phyloP scores from a whole-genome alignment of 2,329 filamentous ascomycete genomes.

The Sphaerulina musiva region DNA sequence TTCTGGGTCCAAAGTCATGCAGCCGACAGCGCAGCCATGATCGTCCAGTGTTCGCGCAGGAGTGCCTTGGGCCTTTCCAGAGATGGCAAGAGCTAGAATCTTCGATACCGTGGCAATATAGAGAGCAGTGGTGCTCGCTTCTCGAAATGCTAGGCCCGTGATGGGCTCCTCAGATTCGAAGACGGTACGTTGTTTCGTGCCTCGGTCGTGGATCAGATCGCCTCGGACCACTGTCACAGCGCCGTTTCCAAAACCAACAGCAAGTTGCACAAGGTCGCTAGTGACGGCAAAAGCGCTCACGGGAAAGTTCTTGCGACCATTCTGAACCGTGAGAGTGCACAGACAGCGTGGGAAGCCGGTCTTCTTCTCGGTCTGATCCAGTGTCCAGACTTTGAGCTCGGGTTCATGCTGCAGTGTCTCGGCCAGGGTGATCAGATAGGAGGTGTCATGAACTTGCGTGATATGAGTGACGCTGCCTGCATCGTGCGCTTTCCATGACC shows the following conservation, averaged over 20 bases:
- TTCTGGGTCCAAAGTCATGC: slow-evolving; percentile 78
- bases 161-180: slow-evolving; percentile 96
- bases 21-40: slow-evolving; percentile 82
- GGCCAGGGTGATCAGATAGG: slow-evolving; percentile 74
- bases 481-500: slow-evolving; percentile 82
- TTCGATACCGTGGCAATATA: slow-evolving; percentile 88
- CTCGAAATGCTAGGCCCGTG: slow-evolving; percentile 76
- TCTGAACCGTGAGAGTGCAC: slow-evolving; percentile 78
- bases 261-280: slow-evolving; percentile 84
- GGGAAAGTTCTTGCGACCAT: slow-evolving; percentile 89
- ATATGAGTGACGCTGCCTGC: slow-evolving; percentile 77
- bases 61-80: slow-evolving; percentile 81
- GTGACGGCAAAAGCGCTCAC: slow-evolving; percentile 84
- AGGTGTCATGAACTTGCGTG: slow-evolving; percentile 82
- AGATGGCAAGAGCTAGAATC: slow-evolving; percentile 79
- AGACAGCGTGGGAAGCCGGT: slow-evolving; percentile 82
- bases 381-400: slow-evolving; percentile 90
- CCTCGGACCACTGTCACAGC: slow-evolving; percentile 88
- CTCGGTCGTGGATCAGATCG: slow-evolving; percentile 89
- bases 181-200: slow-evolving; percentile 86
- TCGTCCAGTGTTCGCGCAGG: slow-evolving; percentile 85
- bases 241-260: slow-evolving; percentile 92
- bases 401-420: slow-evolving; percentile 87
- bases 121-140: slow-evolving; percentile 62
- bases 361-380: slow-evolving; percentile 92